phyloP scores from a whole-genome alignment of 306 rosid species.

The Biancaea sappan region DNA sequence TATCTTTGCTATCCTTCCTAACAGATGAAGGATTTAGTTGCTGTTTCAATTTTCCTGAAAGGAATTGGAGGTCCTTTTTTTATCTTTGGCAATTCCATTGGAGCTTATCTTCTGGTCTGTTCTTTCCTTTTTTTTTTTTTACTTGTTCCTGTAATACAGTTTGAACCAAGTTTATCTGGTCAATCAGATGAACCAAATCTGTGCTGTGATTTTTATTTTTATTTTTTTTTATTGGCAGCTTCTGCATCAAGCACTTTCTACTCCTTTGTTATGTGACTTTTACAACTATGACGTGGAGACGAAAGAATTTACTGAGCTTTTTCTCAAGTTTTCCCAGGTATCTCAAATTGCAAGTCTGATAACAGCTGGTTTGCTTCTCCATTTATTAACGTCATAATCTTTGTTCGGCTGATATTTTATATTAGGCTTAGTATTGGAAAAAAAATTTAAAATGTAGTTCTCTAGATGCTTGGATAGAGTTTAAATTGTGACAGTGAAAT shows the following conservation, averaged over 20 bases:
- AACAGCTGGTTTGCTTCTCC: neutral
- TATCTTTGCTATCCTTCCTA: constrained; percentile 19
- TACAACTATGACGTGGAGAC: constrained; percentile 66
- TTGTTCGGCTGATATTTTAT: neutral
- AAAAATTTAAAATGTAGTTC: too few relatives aligned
- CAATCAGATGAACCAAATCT: neutral
- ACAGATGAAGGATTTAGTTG: constrained; percentile 54
- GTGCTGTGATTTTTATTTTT: neutral
- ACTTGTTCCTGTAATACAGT: neutral
- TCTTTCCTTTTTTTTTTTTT: neutral
- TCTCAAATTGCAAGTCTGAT: neutral
- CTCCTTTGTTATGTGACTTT: constrained; percentile 67
- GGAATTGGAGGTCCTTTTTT: constrained; percentile 64
- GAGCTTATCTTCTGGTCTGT: constrained; percentile 67
- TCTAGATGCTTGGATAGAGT: neutral
- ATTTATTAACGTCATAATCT: neutral
- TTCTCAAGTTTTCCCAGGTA: constrained; percentile 65
- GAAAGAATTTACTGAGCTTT: constrained; percentile 59
- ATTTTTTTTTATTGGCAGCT: constrained; percentile 47
- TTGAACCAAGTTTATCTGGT: neutral
- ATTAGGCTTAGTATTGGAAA: too few relatives aligned
- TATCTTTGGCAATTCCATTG: constrained; percentile 57
- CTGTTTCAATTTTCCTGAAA: constrained; percentile 56
- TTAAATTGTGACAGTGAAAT: neutral
- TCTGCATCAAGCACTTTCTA: constrained; percentile 58